Evolutionary conservation across 192 early-diverging fungal species (phyloP), one percentile per base, ranked within the genome.

Genomic region (Thamnidium elegans): DNA sequence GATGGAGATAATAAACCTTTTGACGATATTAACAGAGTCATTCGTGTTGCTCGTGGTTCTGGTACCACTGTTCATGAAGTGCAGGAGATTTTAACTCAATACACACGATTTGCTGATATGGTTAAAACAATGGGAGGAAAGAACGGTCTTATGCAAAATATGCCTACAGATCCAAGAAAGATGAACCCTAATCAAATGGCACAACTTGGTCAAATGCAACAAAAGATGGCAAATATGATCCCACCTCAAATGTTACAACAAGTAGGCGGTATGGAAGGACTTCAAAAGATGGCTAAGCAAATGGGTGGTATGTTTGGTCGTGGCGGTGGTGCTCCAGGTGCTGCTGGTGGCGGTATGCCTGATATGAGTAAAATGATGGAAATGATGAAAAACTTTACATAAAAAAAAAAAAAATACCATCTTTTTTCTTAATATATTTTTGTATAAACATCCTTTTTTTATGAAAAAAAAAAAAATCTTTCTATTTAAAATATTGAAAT

Each of bases 121-220:
- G 87, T 97, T 62, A 97, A 97, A 84, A 86, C 80, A 54, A 92
- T 97, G 92, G 94, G 94, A 58, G 95, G 94, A 7, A 90, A 83
- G 61, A 92, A 94, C 66, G 91, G 90, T 39, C 76, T 95, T 55
- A 65, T 97, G 63, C 85, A 86, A 70, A 74, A 71, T 42, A 81
- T 85, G 80, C 73, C 78, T 20, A 75, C 73, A 44, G 78, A 88
- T 75, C 77, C 79, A 65, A 63, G 68, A 17, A 81, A 81, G 62
- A 75, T 81, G 65, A 74, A 80, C 31, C 82, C 78, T 19, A 81
- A 85, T 19, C 83, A 82, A 72, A 82, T 80, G 62, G 75, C 70
- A 46, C 71, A 78, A 32, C 81, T 92, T 81, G 78, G 70, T 48
- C 64, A 78, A 42, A 86, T 90, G 81, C 88, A 90, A 68, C 88